A percentile compares a stretch with the other conserved stretches of the same genome.
phyloP scores from a whole-genome alignment of 2,329 filamentous ascomycete species.

The Cladobotryum protrusum region DNA sequence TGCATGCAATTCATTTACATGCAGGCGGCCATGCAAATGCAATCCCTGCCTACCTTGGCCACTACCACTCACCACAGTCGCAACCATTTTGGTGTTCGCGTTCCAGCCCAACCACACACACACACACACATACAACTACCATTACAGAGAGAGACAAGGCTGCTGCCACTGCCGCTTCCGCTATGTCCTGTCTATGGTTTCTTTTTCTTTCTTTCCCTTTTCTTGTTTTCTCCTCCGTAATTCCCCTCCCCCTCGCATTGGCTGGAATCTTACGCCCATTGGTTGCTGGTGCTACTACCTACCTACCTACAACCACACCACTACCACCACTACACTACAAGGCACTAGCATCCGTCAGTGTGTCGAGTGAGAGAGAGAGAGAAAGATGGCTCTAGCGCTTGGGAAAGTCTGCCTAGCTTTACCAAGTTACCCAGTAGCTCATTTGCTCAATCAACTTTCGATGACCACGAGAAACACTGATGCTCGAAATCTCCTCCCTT shows the following conservation, averaged over 20 bases:
- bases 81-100: not conserved
- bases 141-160: no score
- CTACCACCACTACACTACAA: no score
- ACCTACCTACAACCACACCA: no score
- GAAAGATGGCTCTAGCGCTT: not conserved
- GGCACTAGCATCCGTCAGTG: no score
- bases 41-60: not conserved
- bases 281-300: not conserved
- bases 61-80: not conserved
- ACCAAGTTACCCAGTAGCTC: no score
- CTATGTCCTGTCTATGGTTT: not conserved
- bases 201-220: not conserved
- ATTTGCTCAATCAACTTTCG: not conserved
- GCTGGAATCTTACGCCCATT: not conserved
- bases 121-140: not conserved
- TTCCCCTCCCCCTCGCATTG: not conserved
- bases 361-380: not conserved
- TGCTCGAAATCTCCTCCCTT: not conserved
- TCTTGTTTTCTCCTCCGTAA: not conserved
- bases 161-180: no score
- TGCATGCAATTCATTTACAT: constrained; percentile 8
- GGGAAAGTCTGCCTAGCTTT: not conserved
- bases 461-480: not conserved
- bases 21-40: constrained; percentile 1
- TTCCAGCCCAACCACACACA: not conserved